These are phyloP conservation scores for Tolypocladium endophyticum DNA, from an alignment of 2,329 filamentous ascomycete species.

Conservation along the genomic window DNA sequence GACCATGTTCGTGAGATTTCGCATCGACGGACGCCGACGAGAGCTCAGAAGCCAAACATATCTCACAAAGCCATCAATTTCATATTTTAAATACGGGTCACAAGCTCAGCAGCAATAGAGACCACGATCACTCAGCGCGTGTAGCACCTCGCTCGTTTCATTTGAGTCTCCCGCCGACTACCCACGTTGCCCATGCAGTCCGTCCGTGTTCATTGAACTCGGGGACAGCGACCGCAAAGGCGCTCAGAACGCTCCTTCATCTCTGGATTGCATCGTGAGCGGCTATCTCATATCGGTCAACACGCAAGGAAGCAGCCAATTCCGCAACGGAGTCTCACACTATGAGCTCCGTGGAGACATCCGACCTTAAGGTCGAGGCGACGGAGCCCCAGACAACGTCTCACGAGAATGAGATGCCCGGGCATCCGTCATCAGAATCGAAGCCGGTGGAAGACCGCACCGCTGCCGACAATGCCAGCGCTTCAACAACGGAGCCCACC, in stretches of 20 bases:
- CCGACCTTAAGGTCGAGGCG: neutral
- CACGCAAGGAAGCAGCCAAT: neutral
- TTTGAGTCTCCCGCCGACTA: neutral
- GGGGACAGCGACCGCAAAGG: neutral
- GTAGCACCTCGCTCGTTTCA: neutral
- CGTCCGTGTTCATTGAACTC: no score
- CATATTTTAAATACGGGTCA: neutral
- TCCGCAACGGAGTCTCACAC: neutral
- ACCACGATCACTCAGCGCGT: neutral
- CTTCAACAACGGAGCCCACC: conserved; percentile 1
- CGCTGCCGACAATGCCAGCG: neutral
- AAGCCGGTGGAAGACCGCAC: neutral
- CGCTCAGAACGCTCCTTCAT: neutral
- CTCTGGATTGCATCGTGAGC: neutral
- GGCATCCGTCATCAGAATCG: no score
- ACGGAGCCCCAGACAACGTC: neutral
- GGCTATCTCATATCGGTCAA: neutral
- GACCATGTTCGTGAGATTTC: neutral
- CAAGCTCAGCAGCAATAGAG: neutral
- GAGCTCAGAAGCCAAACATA: neutral
- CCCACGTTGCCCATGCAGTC: neutral
- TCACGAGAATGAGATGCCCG: no score
- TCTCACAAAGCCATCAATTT: neutral
- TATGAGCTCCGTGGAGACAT: neutral
- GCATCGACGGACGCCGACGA: neutral